Evolutionary conservation across 2,329 filamentous ascomycete species (phyloP).

Genomic region (Microcyclospora pomicola): DNA sequence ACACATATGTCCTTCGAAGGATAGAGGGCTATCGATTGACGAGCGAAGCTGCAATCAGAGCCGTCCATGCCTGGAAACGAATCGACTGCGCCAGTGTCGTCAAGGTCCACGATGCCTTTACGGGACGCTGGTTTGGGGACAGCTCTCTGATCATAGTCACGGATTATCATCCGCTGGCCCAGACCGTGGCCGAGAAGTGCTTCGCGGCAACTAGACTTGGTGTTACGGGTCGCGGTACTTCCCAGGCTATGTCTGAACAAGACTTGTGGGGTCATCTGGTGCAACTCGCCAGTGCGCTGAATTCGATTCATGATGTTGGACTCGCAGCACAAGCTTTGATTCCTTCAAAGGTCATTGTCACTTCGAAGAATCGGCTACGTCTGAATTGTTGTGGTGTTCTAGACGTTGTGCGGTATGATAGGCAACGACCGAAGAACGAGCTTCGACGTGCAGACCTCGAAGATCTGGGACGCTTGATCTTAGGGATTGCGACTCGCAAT

Average conservation of each 20-base stretch:
- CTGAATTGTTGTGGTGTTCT: slow-evolving; percentile 79
- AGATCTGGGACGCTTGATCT: slow-evolving; percentile 68
- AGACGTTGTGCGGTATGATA: slow-evolving; percentile 76
- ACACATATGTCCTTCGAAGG: slow-evolving; percentile 73
- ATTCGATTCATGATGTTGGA: slow-evolving; percentile 66
- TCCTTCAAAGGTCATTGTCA: slow-evolving; percentile 76
- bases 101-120: slow-evolving; percentile 81
- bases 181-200: slow-evolving; percentile 77
- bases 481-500: slow-evolving; percentile 57
- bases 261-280: slow-evolving; percentile 84
- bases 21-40: slow-evolving; percentile 81
- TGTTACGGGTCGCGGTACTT: slow-evolving; percentile 5
- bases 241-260: slow-evolving; percentile 41
- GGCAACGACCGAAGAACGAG: slow-evolving; percentile 52
- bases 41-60: slow-evolving; percentile 75
- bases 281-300: slow-evolving; percentile 78
- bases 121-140: slow-evolving; percentile 81
- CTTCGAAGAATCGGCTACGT: slow-evolving; percentile 77
- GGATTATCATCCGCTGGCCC: slow-evolving; percentile 82
- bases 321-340: slow-evolving; percentile 79
- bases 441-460: slow-evolving; percentile 79
- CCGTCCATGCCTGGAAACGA: slow-evolving; percentile 79
- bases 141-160: slow-evolving; percentile 89
- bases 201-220: slow-evolving; percentile 29
- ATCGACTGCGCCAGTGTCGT: slow-evolving; percentile 73